Evolutionary conservation across 441 rosid species (phyloP).

Genomic region (Theobroma grandiflorum): DNA sequence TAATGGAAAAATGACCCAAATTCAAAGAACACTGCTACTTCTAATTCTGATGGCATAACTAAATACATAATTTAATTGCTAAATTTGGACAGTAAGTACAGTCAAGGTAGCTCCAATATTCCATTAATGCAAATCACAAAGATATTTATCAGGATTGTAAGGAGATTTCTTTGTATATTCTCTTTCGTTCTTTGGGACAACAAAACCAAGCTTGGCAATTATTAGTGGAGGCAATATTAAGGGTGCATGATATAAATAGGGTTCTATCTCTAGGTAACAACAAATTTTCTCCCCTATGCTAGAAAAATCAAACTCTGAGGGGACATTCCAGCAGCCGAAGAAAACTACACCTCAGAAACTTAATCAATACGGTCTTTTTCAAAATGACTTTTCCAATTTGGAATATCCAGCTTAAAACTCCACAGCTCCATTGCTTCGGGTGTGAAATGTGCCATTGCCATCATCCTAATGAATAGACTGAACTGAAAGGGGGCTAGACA

Average conservation of each 20-base stretch:
- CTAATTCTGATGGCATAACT: not conserved
- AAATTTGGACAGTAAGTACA: not conserved
- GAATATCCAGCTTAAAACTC: not conserved
- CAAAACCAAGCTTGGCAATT: not conserved
- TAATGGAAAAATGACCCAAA: not conserved
- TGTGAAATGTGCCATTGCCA: not conserved
- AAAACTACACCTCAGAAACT: not conserved
- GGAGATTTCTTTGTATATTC: not conserved
- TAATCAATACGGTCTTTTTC: not conserved
- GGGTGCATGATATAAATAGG: not conserved
- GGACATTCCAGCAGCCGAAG: slow-evolving; percentile 14
- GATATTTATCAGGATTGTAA: not conserved
- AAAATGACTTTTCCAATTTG: not conserved
- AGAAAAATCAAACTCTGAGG: slow-evolving; percentile 1
- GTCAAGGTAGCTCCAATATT: not conserved
- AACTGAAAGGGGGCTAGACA: not conserved
- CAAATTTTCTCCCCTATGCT: slow-evolving; percentile 8
- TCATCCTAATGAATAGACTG: not conserved
- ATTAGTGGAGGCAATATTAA: not conserved
- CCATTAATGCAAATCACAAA: not conserved
- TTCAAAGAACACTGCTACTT: not conserved
- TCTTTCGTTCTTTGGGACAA: not conserved
- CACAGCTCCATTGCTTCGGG: not conserved
- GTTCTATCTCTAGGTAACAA: not conserved
- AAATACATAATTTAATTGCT: not conserved